A percentile compares a stretch with the other conserved stretches of the same genome.
Conservation (phyloP, 257 asterid genomes). For the Primulina tabacum region DNA sequence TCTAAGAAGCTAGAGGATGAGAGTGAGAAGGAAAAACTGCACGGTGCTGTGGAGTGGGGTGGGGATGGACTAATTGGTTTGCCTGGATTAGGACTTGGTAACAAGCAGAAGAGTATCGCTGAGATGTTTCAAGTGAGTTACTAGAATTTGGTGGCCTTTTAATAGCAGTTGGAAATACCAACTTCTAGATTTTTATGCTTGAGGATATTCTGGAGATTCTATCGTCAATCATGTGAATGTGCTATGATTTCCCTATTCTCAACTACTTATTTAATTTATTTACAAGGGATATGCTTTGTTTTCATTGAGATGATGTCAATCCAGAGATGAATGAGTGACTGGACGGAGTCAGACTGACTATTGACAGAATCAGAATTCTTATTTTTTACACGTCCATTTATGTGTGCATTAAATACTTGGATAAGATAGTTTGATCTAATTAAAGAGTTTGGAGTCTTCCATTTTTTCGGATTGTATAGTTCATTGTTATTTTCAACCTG, state of each 20-base stretch:
- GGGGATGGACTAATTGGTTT: slow-evolving; percentile 59
- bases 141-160: not conserved
- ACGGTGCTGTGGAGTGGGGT: slow-evolving; percentile 49
- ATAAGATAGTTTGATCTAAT: not conserved
- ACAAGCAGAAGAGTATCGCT: slow-evolving; percentile 53
- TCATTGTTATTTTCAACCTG: too few species aligned
- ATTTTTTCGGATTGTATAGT: not conserved
- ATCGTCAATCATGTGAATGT: not conserved
- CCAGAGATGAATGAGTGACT: not conserved
- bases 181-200: not conserved
- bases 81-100: slow-evolving; percentile 50
- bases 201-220: not conserved
- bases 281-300: not conserved
- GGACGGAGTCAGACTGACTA: not conserved
- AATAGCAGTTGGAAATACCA: not conserved
- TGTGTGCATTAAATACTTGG: not conserved
- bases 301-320: not conserved
- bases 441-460: not conserved
- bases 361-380: not conserved
- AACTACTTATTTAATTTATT: too few species aligned
- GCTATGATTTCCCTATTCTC: not conserved
- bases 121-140: slow-evolving; percentile 58
- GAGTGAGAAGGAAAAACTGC: slow-evolving; percentile 36
- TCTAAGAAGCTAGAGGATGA: slow-evolving; percentile 12
- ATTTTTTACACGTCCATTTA: not conserved